A percentile compares a stretch with the other conserved stretches of the same genome.
Conservation (phyloP, 2,329 filamentous ascomycete species). For the Trichoderma brevicompactum region DNA sequence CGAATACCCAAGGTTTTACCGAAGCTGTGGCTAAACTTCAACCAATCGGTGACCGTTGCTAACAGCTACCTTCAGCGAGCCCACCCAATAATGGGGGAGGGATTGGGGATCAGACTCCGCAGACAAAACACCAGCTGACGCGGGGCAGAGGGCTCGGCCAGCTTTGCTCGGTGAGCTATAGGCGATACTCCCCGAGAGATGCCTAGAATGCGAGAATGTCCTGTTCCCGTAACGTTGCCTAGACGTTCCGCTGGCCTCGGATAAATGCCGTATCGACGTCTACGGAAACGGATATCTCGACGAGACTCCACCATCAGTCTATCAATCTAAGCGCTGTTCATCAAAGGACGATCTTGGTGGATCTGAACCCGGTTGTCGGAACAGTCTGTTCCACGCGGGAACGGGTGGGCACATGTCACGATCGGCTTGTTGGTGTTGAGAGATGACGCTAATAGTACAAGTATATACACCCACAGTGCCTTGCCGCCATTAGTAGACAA, state of each 20-base stretch:
- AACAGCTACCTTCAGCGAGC: background rate
- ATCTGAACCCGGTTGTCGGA: slow-evolving; percentile 18
- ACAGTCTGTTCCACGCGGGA: background rate
- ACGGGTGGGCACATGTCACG: background rate
- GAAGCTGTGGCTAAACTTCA: background rate
- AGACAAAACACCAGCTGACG: background rate
- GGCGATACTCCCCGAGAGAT: slow-evolving; percentile 17
- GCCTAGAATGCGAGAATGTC: background rate
- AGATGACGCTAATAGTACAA: background rate
- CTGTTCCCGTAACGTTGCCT: background rate
- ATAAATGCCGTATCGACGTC: slow-evolving; percentile 19
- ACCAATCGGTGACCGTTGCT: background rate
- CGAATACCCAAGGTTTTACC: background rate
- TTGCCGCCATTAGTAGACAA: background rate
- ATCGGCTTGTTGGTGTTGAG: background rate
- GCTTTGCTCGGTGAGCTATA: slow-evolving; percentile 9
- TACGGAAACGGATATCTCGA: background rate
- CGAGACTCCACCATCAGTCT: slow-evolving; percentile 16
- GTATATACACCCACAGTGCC: background rate
- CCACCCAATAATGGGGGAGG: slow-evolving; percentile 2
- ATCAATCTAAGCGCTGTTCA: background rate
- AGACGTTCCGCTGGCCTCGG: background rate
- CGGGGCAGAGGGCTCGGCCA: background rate
- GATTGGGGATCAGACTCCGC: background rate
- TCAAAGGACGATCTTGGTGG: slow-evolving; percentile 9